These are phyloP conservation scores for Diaporthe destruens DNA, from an alignment of 2,329 filamentous ascomycete genomes.

Conservation along the genomic window DNA sequence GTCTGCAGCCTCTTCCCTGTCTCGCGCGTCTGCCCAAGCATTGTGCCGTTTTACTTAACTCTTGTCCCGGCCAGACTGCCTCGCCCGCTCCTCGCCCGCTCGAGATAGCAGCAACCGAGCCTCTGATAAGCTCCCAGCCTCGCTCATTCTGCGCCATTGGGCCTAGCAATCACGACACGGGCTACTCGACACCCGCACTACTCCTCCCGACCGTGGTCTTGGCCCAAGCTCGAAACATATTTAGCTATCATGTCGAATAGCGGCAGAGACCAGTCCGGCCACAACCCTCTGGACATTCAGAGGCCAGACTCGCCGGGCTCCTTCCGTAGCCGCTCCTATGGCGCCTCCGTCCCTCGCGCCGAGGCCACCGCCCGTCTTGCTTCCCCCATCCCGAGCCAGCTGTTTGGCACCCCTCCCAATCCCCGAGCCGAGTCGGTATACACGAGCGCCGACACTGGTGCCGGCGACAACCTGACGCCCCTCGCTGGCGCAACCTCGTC, in stretches of 20 bases:
- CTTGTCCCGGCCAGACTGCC: slow-evolving; percentile 9
- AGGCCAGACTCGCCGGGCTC: slow-evolving; percentile 63
- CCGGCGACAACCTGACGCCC: slow-evolving; percentile 65
- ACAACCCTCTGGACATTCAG: slow-evolving; percentile 53
- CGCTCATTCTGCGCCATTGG: slow-evolving; percentile 23
- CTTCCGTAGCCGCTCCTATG: slow-evolving; percentile 59
- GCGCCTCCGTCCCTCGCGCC: slow-evolving; percentile 68
- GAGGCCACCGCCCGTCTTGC: slow-evolving; percentile 72
- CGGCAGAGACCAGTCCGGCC: slow-evolving; percentile 47
- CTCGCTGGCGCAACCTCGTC: slow-evolving; percentile 72
- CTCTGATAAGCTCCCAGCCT: slow-evolving; percentile 36
- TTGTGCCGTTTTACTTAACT: slow-evolving; percentile 24
- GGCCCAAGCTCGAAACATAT: slow-evolving; percentile 5
- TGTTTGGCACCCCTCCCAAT: slow-evolving; percentile 49
- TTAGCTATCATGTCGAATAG: slow-evolving; percentile 46
- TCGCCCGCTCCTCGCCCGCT: background rate
- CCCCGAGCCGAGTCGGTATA: slow-evolving; percentile 32
- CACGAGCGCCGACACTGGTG: slow-evolving; percentile 57
- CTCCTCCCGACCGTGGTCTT: background rate
- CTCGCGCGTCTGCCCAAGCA: slow-evolving; percentile 20
- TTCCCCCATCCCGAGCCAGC: slow-evolving; percentile 66
- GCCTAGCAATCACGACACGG: slow-evolving; percentile 23
- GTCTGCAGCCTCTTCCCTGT: slow-evolving; percentile 13
- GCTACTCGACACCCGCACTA: slow-evolving; percentile 8
- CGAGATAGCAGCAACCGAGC: slow-evolving; percentile 15